Base-by-base conservation (phyloP, 2,329 filamentous ascomycete species). In the Cercospora sojina region DNA sequence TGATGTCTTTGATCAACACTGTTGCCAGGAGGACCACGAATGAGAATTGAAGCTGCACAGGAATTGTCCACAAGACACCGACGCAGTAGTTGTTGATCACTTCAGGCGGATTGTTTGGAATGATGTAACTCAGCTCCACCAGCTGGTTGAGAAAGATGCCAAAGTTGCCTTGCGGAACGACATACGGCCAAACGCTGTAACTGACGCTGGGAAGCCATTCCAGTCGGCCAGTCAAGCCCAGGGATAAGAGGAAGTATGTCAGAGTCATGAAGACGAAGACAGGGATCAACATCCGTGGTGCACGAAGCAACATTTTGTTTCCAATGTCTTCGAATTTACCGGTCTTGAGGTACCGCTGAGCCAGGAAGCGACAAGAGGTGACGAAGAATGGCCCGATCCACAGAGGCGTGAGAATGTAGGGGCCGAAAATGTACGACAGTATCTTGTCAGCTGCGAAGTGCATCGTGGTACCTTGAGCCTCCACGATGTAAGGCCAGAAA, bases 331-430 rank as follows among this genome's bases (percentile, higher is more conserved):
- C 71, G 13, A 83, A 72, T 35, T 82, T 79, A 18, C 81, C 82
- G 4, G 76, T 79, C 55, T 75, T 77, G 8, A 84, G 75, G 60
- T 82, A 84, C 43, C 76, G 76, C 1, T 78, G 73, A 12, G 78
- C 77, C 31, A 83, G 66, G 71, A 84, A 84, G 56, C 82, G 79
- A 43, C 80, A 80, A 0, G 82, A 82, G 7, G 80, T 83, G 8
- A 81, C 81, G 72, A 84, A 80, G 74, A 84, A 83, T 25, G 81
- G 79, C 20, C 82, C 82, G 12, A 84, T 79, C 79, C 81, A 83
- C 64, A 83, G 77, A 49, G 79, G 79, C 32, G 83, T 82, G 38
- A 83, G 76, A 10, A 83, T 70, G 67, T 80, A 83, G 1, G 80
- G 78, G 0, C 78, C 79, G 20, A 83, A 72, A 10, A 80, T 79